phyloP scores from a whole-genome alignment of 2,329 filamentous ascomycete genomes.

The Aspergillus candidus region DNA sequence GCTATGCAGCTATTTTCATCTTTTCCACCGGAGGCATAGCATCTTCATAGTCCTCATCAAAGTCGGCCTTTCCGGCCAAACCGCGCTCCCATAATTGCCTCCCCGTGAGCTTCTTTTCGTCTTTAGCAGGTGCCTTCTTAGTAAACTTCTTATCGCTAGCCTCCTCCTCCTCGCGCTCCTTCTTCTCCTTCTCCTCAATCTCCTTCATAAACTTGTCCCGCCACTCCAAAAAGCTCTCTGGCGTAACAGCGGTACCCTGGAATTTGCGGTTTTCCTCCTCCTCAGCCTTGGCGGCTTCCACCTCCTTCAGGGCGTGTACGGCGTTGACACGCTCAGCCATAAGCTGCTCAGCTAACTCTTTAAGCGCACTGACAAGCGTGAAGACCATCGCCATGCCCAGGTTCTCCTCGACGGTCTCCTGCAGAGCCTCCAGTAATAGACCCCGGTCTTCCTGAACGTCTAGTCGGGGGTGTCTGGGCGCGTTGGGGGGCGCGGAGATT shows the following conservation, averaged over 20 bases:
- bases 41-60: slow-evolving; percentile 62
- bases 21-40: slow-evolving; percentile 57
- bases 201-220: slow-evolving; percentile 69
- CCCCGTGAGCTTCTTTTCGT: slow-evolving; percentile 61
- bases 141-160: slow-evolving; percentile 77
- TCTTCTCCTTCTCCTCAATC: slow-evolving; percentile 65
- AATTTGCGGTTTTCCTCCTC: slow-evolving; percentile 96
- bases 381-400: slow-evolving; percentile 98
- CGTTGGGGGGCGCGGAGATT: slow-evolving; percentile 66
- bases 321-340: slow-evolving; percentile 66
- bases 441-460: slow-evolving; percentile 75
- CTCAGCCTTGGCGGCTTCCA: slow-evolving; percentile 58
- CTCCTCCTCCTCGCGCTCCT: slow-evolving; percentile 65
- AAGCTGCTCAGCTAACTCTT: slow-evolving; percentile 83
- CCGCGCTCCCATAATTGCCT: slow-evolving; percentile 74
- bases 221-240: slow-evolving; percentile 80
- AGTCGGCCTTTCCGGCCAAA: slow-evolving; percentile 59
- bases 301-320: slow-evolving; percentile 48
- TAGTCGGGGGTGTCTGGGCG: slow-evolving; percentile 64
- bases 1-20: slow-evolving; percentile 60
- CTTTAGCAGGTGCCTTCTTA: slow-evolving; percentile 65
- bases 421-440: slow-evolving; percentile 62
- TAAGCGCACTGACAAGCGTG: slow-evolving; percentile 77
- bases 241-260: slow-evolving; percentile 81
- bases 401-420: slow-evolving; percentile 79